These are phyloP conservation scores for Aspergillus taichungensis DNA, from an alignment of 495 filamentous ascomycete genomes.

Conservation along the genomic window DNA sequence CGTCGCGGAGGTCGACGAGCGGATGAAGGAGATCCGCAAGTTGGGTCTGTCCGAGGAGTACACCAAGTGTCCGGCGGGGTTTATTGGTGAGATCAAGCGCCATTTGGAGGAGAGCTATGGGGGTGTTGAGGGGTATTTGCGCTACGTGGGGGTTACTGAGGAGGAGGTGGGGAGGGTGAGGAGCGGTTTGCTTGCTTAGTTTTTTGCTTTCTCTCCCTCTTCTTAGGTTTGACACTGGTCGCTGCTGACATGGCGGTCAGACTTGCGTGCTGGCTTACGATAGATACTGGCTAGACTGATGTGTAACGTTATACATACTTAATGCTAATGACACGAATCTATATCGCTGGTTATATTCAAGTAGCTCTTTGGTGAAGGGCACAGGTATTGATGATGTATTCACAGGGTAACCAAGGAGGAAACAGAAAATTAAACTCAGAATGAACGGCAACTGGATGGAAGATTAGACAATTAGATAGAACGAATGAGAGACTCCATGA, in stretches of 20 bases:
- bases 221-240: too few species aligned
- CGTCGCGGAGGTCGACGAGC: constrained; percentile 47
- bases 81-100: constrained; percentile 39
- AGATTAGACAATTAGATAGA: too few species aligned
- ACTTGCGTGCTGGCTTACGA: background rate
- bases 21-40: constrained; percentile 56
- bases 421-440: too few species aligned
- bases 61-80: constrained; percentile 49
- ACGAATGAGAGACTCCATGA: background rate
- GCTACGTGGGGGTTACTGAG: constrained; percentile 44
- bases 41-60: constrained; percentile 64
- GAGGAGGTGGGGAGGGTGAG: constrained; percentile 28
- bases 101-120: constrained; percentile 51
- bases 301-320: background rate
- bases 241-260: background rate
- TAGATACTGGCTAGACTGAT: too few species aligned
- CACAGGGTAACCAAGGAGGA: too few species aligned
- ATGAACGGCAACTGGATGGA: too few species aligned
- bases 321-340: background rate
- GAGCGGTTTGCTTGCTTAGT: constrained; percentile 12
- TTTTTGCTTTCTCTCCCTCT: constrained; percentile 1
- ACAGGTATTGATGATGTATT: too few species aligned
- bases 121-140: constrained; percentile 53
- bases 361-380: too few species aligned
- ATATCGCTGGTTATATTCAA: background rate